phyloP scores from a whole-genome alignment of 75 land plant species.

The Azolla pinnata region DNA sequence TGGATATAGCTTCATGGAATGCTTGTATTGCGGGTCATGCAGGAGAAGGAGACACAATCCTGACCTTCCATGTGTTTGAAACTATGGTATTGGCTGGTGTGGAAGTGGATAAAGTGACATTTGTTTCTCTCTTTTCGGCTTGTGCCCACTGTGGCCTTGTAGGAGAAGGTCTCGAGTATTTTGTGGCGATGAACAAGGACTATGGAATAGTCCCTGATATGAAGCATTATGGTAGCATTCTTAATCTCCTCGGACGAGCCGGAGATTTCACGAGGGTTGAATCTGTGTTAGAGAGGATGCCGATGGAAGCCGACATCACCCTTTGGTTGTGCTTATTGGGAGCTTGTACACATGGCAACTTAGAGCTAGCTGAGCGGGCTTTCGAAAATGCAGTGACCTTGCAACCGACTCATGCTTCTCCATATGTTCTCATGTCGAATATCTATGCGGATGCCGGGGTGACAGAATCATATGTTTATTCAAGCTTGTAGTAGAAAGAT shows the following conservation, averaged over 20 bases:
- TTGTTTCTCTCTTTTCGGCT: slow-evolving; percentile 11
- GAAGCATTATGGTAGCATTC: slow-evolving; percentile 16
- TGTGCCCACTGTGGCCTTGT: slow-evolving; percentile 11
- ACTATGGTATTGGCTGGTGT: slow-evolving; percentile 8
- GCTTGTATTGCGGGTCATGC: slow-evolving; percentile 11
- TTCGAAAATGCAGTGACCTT: slow-evolving; percentile 7
- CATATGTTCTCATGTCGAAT: slow-evolving; percentile 19
- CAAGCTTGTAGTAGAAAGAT: too few species aligned
- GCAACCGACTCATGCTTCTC: slow-evolving; percentile 1
- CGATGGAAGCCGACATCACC: slow-evolving; percentile 8
- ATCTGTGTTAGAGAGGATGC: slow-evolving; percentile 10
- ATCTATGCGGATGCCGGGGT: slow-evolving; percentile 17
- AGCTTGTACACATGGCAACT: slow-evolving; percentile 8
- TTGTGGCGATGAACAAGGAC: slow-evolving; percentile 4
- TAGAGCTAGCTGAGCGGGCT: slow-evolving; percentile 16
- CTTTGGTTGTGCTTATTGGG: slow-evolving; percentile 13
- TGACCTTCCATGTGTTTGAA: slow-evolving; percentile 5
- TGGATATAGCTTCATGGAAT: slow-evolving; percentile 24
- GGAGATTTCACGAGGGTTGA: slow-evolving; percentile 13
- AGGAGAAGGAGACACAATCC: slow-evolving; percentile 3
- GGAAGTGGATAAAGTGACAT: slow-evolving; percentile 13
- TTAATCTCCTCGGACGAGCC: slow-evolving; percentile 21
- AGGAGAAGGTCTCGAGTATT: slow-evolving; percentile 10
- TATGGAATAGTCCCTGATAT: slow-evolving; percentile 2
- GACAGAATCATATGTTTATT: too few species aligned